Conservation (phyloP, 805 yeast species). For the Cyberlindnera mrakii region DNA sequence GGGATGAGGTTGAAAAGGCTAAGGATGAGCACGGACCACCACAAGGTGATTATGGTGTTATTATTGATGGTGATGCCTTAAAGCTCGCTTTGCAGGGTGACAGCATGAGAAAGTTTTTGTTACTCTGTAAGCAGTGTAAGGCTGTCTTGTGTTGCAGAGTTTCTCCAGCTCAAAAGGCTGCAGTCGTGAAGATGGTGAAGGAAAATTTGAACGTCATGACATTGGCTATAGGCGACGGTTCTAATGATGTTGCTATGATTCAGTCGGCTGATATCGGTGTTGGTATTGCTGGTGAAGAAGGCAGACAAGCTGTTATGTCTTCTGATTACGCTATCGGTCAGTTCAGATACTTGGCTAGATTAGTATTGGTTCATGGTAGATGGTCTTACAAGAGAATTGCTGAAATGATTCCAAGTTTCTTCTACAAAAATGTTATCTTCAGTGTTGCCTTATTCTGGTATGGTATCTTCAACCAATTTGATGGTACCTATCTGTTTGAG, state of each 20-base stretch:
- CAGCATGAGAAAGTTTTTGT: conserved; percentile 47
- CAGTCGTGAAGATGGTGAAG: conserved; percentile 76
- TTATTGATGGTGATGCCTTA: conserved; percentile 79
- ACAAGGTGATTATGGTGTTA: conserved; percentile 56
- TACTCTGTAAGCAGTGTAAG: conserved; percentile 72
- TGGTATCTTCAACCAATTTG: conserved; percentile 68
- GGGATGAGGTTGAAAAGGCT: conserved; percentile 49
- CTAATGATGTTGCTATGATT: conserved; percentile 88
- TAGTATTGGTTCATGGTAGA: conserved; percentile 73
- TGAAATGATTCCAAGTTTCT: conserved; percentile 80
- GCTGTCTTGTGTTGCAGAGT: conserved; percentile 85
- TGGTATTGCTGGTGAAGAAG: conserved; percentile 91
- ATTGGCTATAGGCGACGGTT: conserved; percentile 82
- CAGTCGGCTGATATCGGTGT: conserved; percentile 85
- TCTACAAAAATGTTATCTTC: conserved; percentile 73
- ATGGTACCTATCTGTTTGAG: conserved; percentile 75
- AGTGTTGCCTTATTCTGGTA: conserved; percentile 74
- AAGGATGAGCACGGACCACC: conserved; percentile 62
- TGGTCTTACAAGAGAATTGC: conserved; percentile 81
- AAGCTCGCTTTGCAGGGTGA: conserved; percentile 43
- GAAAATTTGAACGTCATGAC: conserved; percentile 75
- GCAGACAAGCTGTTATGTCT: conserved; percentile 84
- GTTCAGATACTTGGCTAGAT: conserved; percentile 62
- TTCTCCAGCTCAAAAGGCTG: conserved; percentile 82
- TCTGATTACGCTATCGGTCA: conserved; percentile 85